Evolutionary conservation across 176 grass and related monocot genomes (phyloP), one percentile per base, ranked within the genome.

Genomic region (Carex pumila): DNA sequence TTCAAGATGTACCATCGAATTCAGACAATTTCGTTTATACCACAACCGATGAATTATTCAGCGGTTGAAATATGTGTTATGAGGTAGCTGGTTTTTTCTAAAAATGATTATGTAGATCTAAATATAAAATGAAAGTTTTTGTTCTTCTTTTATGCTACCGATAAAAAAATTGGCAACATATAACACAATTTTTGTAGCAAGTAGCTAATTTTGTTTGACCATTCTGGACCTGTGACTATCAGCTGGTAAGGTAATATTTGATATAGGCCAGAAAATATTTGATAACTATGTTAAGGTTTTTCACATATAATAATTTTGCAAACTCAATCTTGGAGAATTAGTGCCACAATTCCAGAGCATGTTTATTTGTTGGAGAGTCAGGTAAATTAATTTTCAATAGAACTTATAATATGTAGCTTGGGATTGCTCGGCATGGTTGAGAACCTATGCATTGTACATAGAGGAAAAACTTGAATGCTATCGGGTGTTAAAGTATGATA

Each of bases 351-450:
- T 30, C 5, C 13, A 10, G 22, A 31, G 22, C 47, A 55, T 76
- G 50, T 15, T 29, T 53, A 14, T 76, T 31, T 55, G 12, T 70
- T 13, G 32, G 14, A 17, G 34, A 39, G 66, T 6, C 18, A 55
- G 47, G 4, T 77, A 32, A 31, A 32, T 25, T 77, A 32, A 77
- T 25, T 77, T 71, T 56, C 14, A 34, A 55, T 77, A 18, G 56
- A 77, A 77, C 73, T 49, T 25, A 31, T 7, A 12, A 31, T 82
- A 47, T 86, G 62, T 52, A 83, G 84, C 88, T 30, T 86, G 84
- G 88, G 84, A 89, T 70, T 86, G 85, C 85, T 89, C 88, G 19
- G 84, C 84, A 86, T 89, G 88, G 88, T 79, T 89, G 66, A 84
- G 88, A 86, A 86, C 79, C 50, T 89, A 89, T 82, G 83, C 88